Conservation (phyloP, 495 filamentous ascomycete species). For the Penicillium subrubescens region DNA sequence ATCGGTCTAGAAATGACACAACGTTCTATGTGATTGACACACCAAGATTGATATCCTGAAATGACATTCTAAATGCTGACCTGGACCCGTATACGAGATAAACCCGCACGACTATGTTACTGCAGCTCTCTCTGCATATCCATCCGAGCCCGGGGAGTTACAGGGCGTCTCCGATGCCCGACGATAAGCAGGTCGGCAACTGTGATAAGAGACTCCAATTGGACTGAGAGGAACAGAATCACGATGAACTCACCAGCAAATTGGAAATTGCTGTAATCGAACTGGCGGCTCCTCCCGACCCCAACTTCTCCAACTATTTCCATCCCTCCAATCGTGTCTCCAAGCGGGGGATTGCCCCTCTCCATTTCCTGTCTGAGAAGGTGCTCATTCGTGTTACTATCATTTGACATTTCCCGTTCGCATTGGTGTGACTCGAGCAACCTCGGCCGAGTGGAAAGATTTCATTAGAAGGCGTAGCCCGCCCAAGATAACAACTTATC, state of each 20-base stretch:
- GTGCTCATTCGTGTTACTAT: background rate
- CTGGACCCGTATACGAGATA: too few species aligned
- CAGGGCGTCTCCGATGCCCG: background rate
- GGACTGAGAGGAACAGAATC: background rate
- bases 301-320: constrained; percentile 7
- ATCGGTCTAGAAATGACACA: too few species aligned
- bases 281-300: background rate
- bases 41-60: too few species aligned
- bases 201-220: background rate
- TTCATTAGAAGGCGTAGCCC: background rate
- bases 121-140: background rate
- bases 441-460: background rate
- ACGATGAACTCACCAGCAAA: background rate
- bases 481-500: background rate
- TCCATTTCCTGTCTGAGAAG: constrained; percentile 3
- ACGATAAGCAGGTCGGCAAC: background rate
- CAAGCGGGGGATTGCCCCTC: constrained; percentile 5
- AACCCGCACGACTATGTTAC: too few species aligned
- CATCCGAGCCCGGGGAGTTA: background rate
- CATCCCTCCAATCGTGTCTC: too few species aligned
- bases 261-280: too few species aligned
- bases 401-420: background rate
- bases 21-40: too few species aligned
- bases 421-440: background rate
- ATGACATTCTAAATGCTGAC: too few species aligned